Base-by-base conservation (phyloP, 805 yeast genomes). In the Starmera caribaea region DNA sequence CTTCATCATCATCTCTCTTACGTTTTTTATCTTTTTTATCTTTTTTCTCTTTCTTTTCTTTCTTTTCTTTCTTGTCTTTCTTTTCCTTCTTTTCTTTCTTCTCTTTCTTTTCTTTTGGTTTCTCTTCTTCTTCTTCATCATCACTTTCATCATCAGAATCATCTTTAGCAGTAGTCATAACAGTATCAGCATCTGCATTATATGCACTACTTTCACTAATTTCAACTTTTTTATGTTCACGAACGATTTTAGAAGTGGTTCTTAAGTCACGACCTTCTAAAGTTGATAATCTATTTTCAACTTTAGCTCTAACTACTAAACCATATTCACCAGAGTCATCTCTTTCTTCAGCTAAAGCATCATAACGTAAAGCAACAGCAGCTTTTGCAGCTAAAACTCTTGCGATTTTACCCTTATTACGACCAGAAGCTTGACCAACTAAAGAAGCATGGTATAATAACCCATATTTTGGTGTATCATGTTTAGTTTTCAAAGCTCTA, bases 361-460 rank as follows among this genome's bases (percentile, higher is more conserved):
- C 98, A 63, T 84, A 90, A 73, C 98, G 85, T 53, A 90, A 72
- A 46, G 96, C 85, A 55, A 92, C 94, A 41, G 98, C 95, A 51
- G 97, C 95, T 72, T 92, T 92, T 44, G 97, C 97, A 54, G 98
- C 98, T 48, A 92, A 76, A 51, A 92, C 96, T 72, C 98, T 82
- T 43, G 98, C 97, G 62, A 92, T 87, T 73, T 89, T 92, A 71
- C 98, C 98, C 75, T 92, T 92, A 72, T 92, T 92, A 68, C 84
- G 84, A 67, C 96, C 96, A 38, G 95, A 75, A 43, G 98, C 98
- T 73, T 90, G 96, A 49, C 98, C 98, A 51, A 92, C 95, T 48
- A 92, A 73, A 27, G 96, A 87, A 42, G 98, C 96, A 62, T 92
- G 97, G 73, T 92, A 92, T 53, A 92, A 73, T 56, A 92, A 72